Evolutionary conservation across 2,329 filamentous ascomycete genomes (phyloP), one percentile per base, ranked within the genome.

Genomic region (Domatiomyces catenatus): DNA sequence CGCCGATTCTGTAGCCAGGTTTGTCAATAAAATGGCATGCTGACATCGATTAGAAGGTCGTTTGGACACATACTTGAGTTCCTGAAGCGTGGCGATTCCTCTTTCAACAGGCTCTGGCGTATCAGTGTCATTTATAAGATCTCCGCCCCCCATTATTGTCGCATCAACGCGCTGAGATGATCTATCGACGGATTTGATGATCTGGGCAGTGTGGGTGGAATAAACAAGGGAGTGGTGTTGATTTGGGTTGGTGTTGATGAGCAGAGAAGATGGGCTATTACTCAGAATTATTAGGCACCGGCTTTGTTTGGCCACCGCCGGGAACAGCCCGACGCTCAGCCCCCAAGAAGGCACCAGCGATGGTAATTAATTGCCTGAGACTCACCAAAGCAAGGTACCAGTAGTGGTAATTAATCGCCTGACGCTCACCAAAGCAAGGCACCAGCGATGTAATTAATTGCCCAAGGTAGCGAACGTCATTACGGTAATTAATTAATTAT

Each of bases 1-100:
- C 76, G 56, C 80, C 80, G 56, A 81, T 77, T 58, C 79, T 83
- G 60, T 54, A 61, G 48, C 49, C 53, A 49, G 48, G 46, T 48
- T 58, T 45, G 59, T 43, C 28, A 63, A 61, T 60, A 66, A 64
- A 64, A 63, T 59, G 45, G 20, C 44, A 48, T 48, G 64, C 62
- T 58, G 46, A 24, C 42, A 50, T 48, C 51, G 24, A 52, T 42
- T 44, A 57, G 51, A 62, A 56, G 32, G 36, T 45, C 18, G 7
- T 17, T 18, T 36, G 39, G 47, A 36, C 59, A 70, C 79, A 61
- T 73, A 86, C 84, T 79, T 78, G 59, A 96, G 75, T 26, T 88
- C 90, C 60, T 87, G 83, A 55, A 92, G 72, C 36, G 88, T 95
- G 59, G 89, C 88, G 63, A 81, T 82, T 50, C 88, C 84, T 64